Base-by-base conservation (phyloP, 805 yeast species). In the Candida golubevii region DNA sequence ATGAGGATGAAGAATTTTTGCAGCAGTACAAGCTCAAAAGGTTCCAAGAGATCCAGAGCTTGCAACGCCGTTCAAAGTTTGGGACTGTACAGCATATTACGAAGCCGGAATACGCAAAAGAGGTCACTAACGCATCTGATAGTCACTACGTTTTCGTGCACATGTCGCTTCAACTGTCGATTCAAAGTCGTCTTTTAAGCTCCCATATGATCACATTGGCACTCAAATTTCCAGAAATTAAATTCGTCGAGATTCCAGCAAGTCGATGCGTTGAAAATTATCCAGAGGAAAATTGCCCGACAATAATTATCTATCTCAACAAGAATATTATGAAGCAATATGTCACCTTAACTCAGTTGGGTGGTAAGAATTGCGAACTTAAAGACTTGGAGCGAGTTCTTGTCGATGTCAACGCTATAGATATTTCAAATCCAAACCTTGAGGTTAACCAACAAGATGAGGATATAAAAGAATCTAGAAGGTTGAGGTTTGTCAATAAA, bases 241-340 rank as follows among this genome's bases (percentile, higher is more conserved):
- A 93, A 64, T 86, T 93, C 60, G 91, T 88, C 35, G 97, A 93
- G 55, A 93, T 93, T 39, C 83, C 86, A n/a, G 96, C 87, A 23
- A 75, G 79, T 46, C 80, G 97, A 63, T 96, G 97, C 41, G 85
- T 90, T 51, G 98, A 91, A 58, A 82, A 83, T 59, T 93, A 90
- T 62, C 97, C 99, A 1, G 91, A 87, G 26, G 62, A 76, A 29
- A 90, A 88, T 69, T 85, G 96, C 56, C 99, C 99, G 2, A 93
- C 99, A 0, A 68, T 93, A 7, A 73, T 93, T 40, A 78, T 93
- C 0, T 93, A 93, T 63, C 78, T 79, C 57, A 79, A 88, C 44
- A 84, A 83, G 27, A 81, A 87, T 50, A 90, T 95, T 8, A 68
- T 83, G 23, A 85, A 83, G 60, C 97, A 93, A 60, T 78, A 71